phyloP scores from a whole-genome alignment of 768 basidiomycete species.

The Pulveroboletus sp. region DNA sequence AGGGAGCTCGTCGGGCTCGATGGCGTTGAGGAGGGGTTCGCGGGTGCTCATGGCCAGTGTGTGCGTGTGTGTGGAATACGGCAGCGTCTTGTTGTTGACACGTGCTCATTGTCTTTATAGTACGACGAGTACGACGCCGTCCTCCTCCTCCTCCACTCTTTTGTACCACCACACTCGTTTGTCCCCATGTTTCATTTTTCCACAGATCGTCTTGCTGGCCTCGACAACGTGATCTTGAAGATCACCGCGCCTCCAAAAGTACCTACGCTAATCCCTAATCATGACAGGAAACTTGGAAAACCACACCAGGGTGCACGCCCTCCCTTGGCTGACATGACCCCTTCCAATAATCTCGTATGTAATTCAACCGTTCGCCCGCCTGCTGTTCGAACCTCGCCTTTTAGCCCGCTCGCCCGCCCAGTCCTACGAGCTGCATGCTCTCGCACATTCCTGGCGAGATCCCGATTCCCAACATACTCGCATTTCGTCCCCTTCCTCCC shows the following conservation, averaged over 20 bases:
- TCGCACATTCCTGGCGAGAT: slow-evolving; percentile 9
- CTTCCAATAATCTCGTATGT: slow-evolving; percentile 30
- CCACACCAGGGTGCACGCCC: slow-evolving; percentile 20
- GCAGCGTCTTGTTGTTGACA: slow-evolving; percentile 13
- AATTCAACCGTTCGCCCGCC: slow-evolving; percentile 4
- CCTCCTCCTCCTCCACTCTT: not conserved
- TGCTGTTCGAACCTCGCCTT: slow-evolving; percentile 14
- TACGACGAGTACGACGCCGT: slow-evolving; percentile 11
- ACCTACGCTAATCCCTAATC: slow-evolving; percentile 26
- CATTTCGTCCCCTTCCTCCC: slow-evolving; percentile 32
- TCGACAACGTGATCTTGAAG: slow-evolving; percentile 38
- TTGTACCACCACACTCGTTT: slow-evolving; percentile 12
- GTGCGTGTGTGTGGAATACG: slow-evolving; percentile 1
- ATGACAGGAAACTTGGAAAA: slow-evolving; percentile 25
- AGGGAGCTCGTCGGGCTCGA: slow-evolving; percentile 78
- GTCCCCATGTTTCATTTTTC: slow-evolving; percentile 35
- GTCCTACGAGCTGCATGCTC: slow-evolving; percentile 18
- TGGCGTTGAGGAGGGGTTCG: slow-evolving; percentile 72
- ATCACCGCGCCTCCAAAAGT: slow-evolving; percentile 29
- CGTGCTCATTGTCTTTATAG: slow-evolving; percentile 8
- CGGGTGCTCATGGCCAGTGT: slow-evolving; percentile 48
- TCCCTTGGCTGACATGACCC: slow-evolving; percentile 34
- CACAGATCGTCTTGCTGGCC: slow-evolving; percentile 41
- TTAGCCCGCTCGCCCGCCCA: slow-evolving; percentile 10
- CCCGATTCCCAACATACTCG: slow-evolving; percentile 4